Conservation (phyloP, 148 eudicot genomes). For the Fagopyrum homotropicum region DNA sequence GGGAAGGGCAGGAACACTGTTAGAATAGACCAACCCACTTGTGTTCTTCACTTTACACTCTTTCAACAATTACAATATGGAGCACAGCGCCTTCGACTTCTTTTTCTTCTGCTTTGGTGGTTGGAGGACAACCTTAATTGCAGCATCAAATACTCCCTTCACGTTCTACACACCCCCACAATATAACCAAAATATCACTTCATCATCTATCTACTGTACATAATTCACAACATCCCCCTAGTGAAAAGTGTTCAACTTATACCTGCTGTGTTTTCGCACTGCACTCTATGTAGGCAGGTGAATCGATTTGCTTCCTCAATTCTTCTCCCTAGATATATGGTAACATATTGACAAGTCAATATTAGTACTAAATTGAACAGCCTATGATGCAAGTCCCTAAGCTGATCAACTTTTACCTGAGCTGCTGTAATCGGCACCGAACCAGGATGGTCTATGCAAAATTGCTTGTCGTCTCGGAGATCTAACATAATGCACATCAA, state of each 20-base stretch:
- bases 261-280: conserved; percentile 82
- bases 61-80: conserved; percentile 67
- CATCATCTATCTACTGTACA: too few relatives aligned
- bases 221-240: too few relatives aligned
- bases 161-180: conserved; percentile 52
- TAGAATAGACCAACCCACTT: conserved; percentile 14
- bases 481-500: conserved; percentile 24
- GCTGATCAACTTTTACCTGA: conserved; percentile 35
- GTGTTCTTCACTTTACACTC: conserved; percentile 26
- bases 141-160: conserved; percentile 88
- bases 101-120: conserved; percentile 93
- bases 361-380: neutral
- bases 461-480: conserved; percentile 81
- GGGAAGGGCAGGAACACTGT: conserved; percentile 19
- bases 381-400: neutral
- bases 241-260: neutral
- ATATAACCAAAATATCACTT: too few relatives aligned
- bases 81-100: conserved; percentile 74
- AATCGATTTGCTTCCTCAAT: conserved; percentile 53
- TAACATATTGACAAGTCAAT: neutral
- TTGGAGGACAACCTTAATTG: conserved; percentile 91
- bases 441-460: conserved; percentile 72
- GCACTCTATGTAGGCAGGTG: conserved; percentile 73
- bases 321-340: conserved; percentile 58
- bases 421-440: conserved; percentile 72